Percentiles rank a stretch among this genome's conserved stretches.
phyloP scores from a whole-genome alignment of 176 grass and related monocot species.

The Paspalum notatum region DNA sequence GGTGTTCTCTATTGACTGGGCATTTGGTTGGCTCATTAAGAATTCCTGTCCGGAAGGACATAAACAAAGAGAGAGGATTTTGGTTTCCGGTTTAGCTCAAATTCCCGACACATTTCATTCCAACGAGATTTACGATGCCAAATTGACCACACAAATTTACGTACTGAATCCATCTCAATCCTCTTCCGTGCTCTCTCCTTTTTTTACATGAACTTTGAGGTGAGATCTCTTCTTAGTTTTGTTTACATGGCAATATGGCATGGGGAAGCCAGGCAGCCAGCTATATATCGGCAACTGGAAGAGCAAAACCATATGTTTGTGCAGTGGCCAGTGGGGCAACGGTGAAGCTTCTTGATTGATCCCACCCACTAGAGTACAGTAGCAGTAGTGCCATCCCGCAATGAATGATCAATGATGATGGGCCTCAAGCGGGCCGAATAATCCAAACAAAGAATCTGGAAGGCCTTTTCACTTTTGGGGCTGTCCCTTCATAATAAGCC shows the following conservation, averaged over 20 bases:
- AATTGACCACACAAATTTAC: no score
- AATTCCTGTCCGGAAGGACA: no score
- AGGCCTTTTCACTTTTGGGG: neutral
- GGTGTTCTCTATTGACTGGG: no score
- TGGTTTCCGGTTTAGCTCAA: neutral
- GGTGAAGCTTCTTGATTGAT: neutral
- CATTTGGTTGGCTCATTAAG: no score
- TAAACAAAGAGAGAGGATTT: no score
- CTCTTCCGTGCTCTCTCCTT: neutral
- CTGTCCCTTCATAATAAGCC: neutral
- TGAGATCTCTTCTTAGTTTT: neutral
- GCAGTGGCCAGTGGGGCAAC: no score
- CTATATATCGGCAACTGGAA: neutral
- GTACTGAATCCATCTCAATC: neutral
- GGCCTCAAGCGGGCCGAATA: neutral
- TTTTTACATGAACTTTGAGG: neutral
- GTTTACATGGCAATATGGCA: neutral
- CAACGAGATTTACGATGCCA: neutral
- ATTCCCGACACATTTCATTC: neutral
- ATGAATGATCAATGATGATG: neutral
- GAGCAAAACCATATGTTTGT: neutral
- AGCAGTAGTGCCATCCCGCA: neutral
- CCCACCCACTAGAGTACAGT: neutral
- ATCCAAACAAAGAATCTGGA: neutral
- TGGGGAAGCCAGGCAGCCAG: neutral